These are phyloP conservation scores for Viola pubescens DNA, from an alignment of 441 rosid species.

Conservation along the genomic window DNA sequence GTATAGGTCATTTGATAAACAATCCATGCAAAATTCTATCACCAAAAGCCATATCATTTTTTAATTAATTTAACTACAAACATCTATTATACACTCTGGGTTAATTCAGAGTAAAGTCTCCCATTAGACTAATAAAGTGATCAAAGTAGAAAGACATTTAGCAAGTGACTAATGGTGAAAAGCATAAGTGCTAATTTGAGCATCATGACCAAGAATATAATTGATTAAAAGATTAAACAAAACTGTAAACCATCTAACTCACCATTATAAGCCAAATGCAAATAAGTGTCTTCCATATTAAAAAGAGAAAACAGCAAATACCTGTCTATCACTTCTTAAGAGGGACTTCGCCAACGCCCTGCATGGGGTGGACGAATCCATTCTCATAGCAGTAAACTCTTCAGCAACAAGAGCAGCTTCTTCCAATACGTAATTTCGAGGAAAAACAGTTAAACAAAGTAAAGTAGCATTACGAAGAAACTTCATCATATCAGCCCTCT, in stretches of 20 bases:
- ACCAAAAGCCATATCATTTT: too few relatives aligned
- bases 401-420: constrained; percentile 88
- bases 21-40: too few relatives aligned
- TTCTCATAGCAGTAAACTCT: constrained; percentile 55
- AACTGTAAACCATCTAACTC: neutral
- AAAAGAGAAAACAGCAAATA: constrained; percentile 23
- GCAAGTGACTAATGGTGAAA: too few relatives aligned
- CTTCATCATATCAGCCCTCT: constrained; percentile 52
- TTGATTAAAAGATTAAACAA: too few relatives aligned
- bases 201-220: too few relatives aligned
- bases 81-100: too few relatives aligned
- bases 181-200: too few relatives aligned
- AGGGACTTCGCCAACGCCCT: constrained; percentile 81
- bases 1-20: too few relatives aligned
- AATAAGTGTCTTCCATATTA: neutral
- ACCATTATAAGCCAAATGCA: neutral
- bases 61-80: too few relatives aligned
- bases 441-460: constrained; percentile 71
- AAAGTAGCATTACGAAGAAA: constrained; percentile 79
- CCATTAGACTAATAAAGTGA: too few relatives aligned
- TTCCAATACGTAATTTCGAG: constrained; percentile 67
- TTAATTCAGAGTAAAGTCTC: too few relatives aligned
- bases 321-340: constrained; percentile 89
- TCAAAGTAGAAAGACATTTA: too few relatives aligned
- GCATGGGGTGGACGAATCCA: constrained; percentile 66